These are phyloP conservation scores for Fusarium xyrophilum DNA, from an alignment of 2,329 filamentous ascomycete species.

Conservation along the genomic window DNA sequence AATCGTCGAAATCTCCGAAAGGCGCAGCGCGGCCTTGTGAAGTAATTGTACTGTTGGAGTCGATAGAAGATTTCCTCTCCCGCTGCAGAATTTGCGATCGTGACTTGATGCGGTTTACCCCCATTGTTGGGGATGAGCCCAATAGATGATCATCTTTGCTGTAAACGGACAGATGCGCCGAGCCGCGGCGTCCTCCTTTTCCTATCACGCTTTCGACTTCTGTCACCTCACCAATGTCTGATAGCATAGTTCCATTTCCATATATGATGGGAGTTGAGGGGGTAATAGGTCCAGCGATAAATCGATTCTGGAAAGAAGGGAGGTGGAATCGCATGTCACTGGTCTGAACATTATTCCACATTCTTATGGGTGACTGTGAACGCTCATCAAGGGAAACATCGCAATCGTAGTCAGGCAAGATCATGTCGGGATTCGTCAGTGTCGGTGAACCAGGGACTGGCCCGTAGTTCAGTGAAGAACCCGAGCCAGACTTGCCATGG, in stretches of 20 bases:
- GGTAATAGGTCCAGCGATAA: slow-evolving; percentile 54
- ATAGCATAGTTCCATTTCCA: slow-evolving; percentile 73
- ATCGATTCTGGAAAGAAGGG: slow-evolving; percentile 47
- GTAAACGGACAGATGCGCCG: slow-evolving; percentile 46
- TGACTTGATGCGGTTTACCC: slow-evolving; percentile 53
- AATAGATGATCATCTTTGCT: slow-evolving; percentile 48
- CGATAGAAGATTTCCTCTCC: slow-evolving; percentile 62
- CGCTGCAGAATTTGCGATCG: slow-evolving; percentile 53
- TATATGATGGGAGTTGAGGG: slow-evolving; percentile 71
- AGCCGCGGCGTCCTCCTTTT: slow-evolving; percentile 49
- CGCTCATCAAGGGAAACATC: slow-evolving; percentile 60
- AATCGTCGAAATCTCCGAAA: slow-evolving; percentile 69
- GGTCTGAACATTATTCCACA: slow-evolving; percentile 59
- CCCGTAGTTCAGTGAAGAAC: slow-evolving; percentile 49
- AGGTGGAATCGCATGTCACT: slow-evolving; percentile 52
- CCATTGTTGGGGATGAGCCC: slow-evolving; percentile 56
- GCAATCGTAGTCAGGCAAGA: slow-evolving; percentile 77
- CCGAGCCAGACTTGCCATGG: slow-evolving; percentile 39
- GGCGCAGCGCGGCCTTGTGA: slow-evolving; percentile 56
- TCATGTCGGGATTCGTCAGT: slow-evolving; percentile 93
- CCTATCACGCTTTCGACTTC: slow-evolving; percentile 61
- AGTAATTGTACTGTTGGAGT: slow-evolving; percentile 67
- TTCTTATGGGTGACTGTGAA: slow-evolving; percentile 58
- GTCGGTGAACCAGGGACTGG: slow-evolving; percentile 77
- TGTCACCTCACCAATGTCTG: slow-evolving; percentile 67